Conservation (phyloP, 2,329 filamentous ascomycete species). For the Xylaria arbuscula region DNA sequence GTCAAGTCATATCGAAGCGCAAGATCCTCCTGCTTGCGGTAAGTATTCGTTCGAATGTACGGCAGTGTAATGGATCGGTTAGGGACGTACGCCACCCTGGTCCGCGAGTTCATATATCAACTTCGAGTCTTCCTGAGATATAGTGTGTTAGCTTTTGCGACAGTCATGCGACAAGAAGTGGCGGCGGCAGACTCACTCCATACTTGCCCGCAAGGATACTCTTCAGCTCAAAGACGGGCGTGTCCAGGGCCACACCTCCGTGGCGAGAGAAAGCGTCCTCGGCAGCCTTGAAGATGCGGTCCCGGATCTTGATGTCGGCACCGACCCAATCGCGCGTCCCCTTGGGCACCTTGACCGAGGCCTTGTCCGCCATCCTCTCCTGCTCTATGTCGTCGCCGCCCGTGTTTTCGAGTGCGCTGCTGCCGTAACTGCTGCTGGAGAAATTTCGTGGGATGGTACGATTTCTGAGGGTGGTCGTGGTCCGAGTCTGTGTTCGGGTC, state of each 20-base stretch:
- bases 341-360: constrained; percentile 83
- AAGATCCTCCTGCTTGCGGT: constrained; percentile 68
- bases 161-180: background rate
- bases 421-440: background rate
- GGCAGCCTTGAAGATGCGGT: constrained; percentile 76
- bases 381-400: constrained; percentile 19
- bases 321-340: constrained; percentile 90
- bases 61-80: constrained; percentile 55
- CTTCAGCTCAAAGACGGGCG: constrained; percentile 77
- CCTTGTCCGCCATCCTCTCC: constrained; percentile 35
- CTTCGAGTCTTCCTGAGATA: constrained; percentile 47
- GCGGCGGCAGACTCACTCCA: constrained; percentile 26
- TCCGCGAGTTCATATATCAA: constrained; percentile 86
- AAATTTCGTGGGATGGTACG: background rate
- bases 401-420: background rate
- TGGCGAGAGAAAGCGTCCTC: constrained; percentile 65
- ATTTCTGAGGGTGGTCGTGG: background rate
- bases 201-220: constrained; percentile 76
- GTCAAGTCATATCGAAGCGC: constrained; percentile 85
- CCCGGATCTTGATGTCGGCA: constrained; percentile 81
- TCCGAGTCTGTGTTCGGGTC: background rate
- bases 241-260: constrained; percentile 76
- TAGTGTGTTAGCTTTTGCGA: constrained; percentile 13
- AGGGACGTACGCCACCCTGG: constrained; percentile 85
- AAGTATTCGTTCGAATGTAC: constrained; percentile 10